Conservation (phyloP, 2,329 filamentous ascomycete species). For the Diaporthe amygdali region DNA sequence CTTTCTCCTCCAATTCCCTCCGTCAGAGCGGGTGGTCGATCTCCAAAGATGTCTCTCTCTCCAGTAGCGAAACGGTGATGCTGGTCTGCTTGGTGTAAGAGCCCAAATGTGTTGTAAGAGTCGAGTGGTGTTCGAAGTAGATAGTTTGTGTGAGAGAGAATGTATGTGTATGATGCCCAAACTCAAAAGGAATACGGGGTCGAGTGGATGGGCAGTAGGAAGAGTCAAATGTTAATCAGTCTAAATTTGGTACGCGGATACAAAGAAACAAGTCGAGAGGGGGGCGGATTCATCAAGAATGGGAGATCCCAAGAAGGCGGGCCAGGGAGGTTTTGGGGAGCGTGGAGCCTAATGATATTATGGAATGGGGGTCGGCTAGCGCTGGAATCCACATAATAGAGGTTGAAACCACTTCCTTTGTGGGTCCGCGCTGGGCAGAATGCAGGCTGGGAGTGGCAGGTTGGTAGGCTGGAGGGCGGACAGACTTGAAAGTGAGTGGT, state of each 20-base stretch:
- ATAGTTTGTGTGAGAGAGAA: neutral
- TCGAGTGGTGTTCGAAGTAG: neutral
- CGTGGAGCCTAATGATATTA: conserved; percentile 16
- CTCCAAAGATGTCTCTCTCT: neutral
- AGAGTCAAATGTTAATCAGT: conserved; percentile 12
- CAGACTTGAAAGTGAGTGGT: neutral
- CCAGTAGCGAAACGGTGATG: neutral
- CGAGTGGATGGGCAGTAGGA: neutral
- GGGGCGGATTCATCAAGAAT: neutral
- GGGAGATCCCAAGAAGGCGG: neutral
- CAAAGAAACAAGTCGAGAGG: neutral
- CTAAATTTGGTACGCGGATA: conserved; percentile 11
- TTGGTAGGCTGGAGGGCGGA: neutral
- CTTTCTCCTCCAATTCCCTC: neutral
- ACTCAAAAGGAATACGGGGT: neutral
- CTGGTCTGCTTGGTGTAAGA: neutral
- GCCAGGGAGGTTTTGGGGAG: neutral
- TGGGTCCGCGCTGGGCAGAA: conserved; percentile 9
- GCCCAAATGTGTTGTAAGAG: neutral
- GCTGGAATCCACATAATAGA: conserved; percentile 8
- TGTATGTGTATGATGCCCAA: neutral
- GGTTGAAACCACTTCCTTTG: conserved; percentile 8
- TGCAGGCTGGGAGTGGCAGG: neutral
- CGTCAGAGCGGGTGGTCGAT: neutral
- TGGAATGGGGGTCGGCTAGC: conserved; percentile 8